Percentiles rank a stretch among this genome's conserved stretches.
Conservation (phyloP, 2,329 filamentous ascomycete genomes). For the Chaetomium sp. region DNA sequence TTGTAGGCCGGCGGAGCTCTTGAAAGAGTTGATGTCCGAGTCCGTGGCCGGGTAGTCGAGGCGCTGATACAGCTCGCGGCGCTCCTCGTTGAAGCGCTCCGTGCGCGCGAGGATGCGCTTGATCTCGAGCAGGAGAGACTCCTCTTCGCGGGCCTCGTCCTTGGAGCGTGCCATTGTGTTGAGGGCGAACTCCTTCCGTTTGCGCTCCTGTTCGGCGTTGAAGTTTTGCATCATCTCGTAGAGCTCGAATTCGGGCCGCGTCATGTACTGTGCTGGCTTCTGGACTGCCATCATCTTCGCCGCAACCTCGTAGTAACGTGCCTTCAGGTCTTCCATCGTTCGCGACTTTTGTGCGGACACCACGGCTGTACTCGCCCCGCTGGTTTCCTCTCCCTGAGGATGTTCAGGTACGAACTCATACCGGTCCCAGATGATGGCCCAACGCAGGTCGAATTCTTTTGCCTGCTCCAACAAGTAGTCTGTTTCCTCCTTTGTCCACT, state of each 20-base stretch:
- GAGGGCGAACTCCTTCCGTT: constrained; percentile 82
- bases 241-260: constrained; percentile 75
- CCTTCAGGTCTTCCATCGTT: constrained; percentile 87
- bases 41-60: constrained; percentile 77
- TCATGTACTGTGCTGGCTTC: constrained; percentile 85
- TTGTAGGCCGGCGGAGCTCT: constrained; percentile 77
- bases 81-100: constrained; percentile 83
- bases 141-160: constrained; percentile 91
- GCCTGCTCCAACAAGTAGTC: constrained; percentile 82
- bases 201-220: constrained; percentile 75
- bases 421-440: constrained; percentile 88
- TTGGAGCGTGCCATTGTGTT: constrained; percentile 76
- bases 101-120: constrained; percentile 88
- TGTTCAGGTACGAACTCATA: constrained; percentile 70
- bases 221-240: constrained; percentile 88
- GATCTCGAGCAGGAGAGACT: constrained; percentile 83
- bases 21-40: constrained; percentile 75
- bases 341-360: constrained; percentile 58
- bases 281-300: constrained; percentile 79
- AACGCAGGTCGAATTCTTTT: constrained; percentile 80
- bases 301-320: constrained; percentile 84
- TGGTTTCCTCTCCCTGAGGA: constrained; percentile 48
- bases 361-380: constrained; percentile 55
- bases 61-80: constrained; percentile 81
- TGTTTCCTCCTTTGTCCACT: constrained; percentile 93